Evolutionary conservation across 805 yeast genomes (phyloP).

Genomic region (Pichia phayaonensis): DNA sequence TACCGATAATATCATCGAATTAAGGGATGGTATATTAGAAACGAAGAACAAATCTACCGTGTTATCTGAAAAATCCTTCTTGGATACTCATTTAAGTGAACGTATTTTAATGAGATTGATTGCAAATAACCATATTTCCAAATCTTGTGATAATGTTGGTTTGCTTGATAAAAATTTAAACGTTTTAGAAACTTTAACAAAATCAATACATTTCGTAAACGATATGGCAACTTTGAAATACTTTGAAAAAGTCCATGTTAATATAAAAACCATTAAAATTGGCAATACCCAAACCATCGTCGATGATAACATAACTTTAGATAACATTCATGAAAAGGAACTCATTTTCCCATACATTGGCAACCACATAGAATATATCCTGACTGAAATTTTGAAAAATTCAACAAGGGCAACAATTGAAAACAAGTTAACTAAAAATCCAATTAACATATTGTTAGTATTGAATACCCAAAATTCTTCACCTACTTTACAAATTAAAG

Average conservation of each 20-base stretch:
- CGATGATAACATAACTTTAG: slow-evolving; percentile 3
- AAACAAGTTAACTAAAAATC: slow-evolving; percentile 35
- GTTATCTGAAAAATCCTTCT: slow-evolving; percentile 33
- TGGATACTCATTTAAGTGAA: slow-evolving; percentile 72
- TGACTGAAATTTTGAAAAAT: slow-evolving; percentile 82
- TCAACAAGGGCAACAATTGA: slow-evolving; percentile 86
- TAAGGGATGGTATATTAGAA: slow-evolving; percentile 71
- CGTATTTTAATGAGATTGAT: slow-evolving; percentile 80
- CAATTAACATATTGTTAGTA: slow-evolving; percentile 43
- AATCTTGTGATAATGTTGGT: slow-evolving; percentile 51
- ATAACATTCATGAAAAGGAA: slow-evolving; percentile 9
- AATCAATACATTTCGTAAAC: slow-evolving; percentile 67
- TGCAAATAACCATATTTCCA: slow-evolving; percentile 75
- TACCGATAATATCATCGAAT: slow-evolving; percentile 71
- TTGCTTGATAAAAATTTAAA: slow-evolving; percentile 60
- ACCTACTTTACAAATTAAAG: slow-evolving; percentile 51
- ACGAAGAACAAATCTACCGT: slow-evolving; percentile 32
- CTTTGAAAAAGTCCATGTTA: slow-evolving; percentile 60
- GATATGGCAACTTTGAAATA: slow-evolving; percentile 80
- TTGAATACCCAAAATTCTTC: slow-evolving; percentile 19
- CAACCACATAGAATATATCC: slow-evolving; percentile 78
- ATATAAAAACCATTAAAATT: slow-evolving; percentile 36
- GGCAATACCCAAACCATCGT: slow-evolving; percentile 23
- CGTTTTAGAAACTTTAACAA: slow-evolving; percentile 54
- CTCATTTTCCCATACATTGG: slow-evolving; percentile 76